Evolutionary conservation across 768 basidiomycete species (phyloP), one percentile per base, ranked within the genome.

Genomic region (Naganishia randhawae): DNA sequence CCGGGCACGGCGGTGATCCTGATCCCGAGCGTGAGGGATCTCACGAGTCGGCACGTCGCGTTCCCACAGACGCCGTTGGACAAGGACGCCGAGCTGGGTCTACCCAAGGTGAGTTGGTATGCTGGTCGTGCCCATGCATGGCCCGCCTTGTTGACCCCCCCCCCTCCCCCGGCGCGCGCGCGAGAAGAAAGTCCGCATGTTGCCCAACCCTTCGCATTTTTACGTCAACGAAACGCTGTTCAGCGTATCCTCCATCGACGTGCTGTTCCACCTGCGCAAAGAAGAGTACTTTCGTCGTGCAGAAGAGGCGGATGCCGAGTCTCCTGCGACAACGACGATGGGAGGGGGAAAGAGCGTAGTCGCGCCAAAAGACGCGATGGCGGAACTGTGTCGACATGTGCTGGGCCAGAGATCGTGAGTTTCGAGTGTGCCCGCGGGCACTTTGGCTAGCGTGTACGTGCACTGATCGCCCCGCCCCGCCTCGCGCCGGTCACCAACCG

Each of bases 131-230:
- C 3, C 8, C 37, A 33, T 45, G 5, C 6, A 1, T 37, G 5
- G 19, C 17, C 54, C 33, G 16, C 6, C 16, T 25, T 29, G 16
- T 33, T 31, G 10, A 5, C 3, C 8, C 33, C 4, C 16, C 39
- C 41, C 17, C 14, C 13, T 14, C 7, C 29, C 27, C 11, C 51
- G 13, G 13, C 51, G 51, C 29, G 27, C 37, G 14, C 61, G 35
- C 35, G 31, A n/a, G 8, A 71, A 97, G 94, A 84, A 87, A 68
- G 86, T 96, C 62, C 85, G 83, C 61, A 78, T 90, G 25, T 83
- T 97, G 10, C 90, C 95, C 3, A 99, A 98, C 73, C 96, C 96
- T 0, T 85, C 87, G 16, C 83, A 84, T 6, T 93, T 98, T 79
- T 84, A 85, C n/a, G 80, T 99, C 70, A 93, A 97, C 76, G 90